Evolutionary conservation across 228 moss, liverwort and hornwort genomes (phyloP).

Genomic region (Sphagnum fallax): DNA sequence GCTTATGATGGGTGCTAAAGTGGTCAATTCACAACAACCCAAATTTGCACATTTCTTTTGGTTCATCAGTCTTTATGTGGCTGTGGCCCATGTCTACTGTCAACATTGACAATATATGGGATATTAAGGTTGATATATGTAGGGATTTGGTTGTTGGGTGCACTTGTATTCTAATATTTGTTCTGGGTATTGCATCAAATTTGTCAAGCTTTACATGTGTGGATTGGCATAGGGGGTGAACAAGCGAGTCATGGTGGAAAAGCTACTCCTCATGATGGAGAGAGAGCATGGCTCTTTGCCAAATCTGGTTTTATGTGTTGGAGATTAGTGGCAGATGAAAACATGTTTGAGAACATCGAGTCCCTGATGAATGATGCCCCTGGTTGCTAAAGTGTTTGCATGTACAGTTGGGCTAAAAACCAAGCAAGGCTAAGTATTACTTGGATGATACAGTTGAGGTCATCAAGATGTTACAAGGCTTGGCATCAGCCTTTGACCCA

Average conservation of each 20-base stretch:
- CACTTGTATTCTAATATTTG: no score
- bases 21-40: constrained; percentile 31
- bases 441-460: no score
- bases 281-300: constrained; percentile 30
- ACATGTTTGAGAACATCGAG: constrained; percentile 93
- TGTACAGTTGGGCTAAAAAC: no score
- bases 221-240: constrained; percentile 64
- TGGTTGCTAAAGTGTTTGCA: constrained; percentile 71
- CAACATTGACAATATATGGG: no score
- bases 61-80: no score
- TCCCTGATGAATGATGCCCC: constrained; percentile 43
- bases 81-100: no score
- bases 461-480: constrained; percentile 68
- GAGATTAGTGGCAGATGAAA: constrained; percentile 93
- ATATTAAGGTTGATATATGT: no score
- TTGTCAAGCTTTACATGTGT: neutral
- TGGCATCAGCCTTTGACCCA: constrained; percentile 70
- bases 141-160: no score
- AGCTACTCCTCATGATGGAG: no score
- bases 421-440: no score
- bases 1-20: no score
- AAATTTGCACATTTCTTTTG: constrained; percentile 26
- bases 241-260: constrained; percentile 50
- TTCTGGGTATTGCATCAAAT: no score
- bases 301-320: constrained; percentile 82